phyloP scores from a whole-genome alignment of 163 green algal genomes.

The Scenedesmus sp. region DNA sequence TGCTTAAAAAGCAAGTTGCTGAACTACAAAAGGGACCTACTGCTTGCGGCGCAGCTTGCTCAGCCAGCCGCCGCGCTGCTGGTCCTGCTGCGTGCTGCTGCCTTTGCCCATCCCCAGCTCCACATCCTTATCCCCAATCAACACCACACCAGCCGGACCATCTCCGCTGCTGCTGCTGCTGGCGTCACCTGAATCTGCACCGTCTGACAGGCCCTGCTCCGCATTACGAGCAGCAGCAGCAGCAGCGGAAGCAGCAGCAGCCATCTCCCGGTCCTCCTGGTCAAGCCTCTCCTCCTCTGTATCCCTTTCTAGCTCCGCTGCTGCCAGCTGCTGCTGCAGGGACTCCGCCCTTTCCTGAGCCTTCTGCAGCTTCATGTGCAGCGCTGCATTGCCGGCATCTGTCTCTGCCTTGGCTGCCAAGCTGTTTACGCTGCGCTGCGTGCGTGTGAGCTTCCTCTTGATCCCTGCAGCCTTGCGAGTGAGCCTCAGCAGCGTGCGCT shows the following conservation, averaged over 20 bases:
- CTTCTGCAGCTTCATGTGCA: neutral
- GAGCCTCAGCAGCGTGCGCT: constrained; percentile 34
- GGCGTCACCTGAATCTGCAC: neutral
- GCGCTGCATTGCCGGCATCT: neutral
- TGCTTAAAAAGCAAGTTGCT: neutral
- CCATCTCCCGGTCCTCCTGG: constrained; percentile 20
- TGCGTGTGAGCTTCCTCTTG: neutral
- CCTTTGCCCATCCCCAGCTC: neutral
- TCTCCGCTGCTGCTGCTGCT: constrained; percentile 13
- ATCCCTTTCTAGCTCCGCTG: constrained; percentile 16
- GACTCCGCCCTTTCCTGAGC: neutral
- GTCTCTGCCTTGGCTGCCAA: neutral
- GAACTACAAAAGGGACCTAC: neutral
- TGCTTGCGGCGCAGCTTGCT: neutral
- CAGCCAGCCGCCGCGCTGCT: constrained; percentile 4
- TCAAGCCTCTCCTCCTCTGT: constrained; percentile 28
- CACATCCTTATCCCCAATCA: constrained; percentile 20
- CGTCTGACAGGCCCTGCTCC: neutral
- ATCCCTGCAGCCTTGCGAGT: neutral
- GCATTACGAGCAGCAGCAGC: neutral
- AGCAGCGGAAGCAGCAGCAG: neutral
- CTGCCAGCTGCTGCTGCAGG: constrained; percentile 12
- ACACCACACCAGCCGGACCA: neutral
- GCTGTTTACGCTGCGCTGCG: neutral
- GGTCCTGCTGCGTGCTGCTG: neutral